These are phyloP conservation scores for Guadua angustifolia DNA, from an alignment of 176 grass and related monocot genomes.

Conservation along the genomic window DNA sequence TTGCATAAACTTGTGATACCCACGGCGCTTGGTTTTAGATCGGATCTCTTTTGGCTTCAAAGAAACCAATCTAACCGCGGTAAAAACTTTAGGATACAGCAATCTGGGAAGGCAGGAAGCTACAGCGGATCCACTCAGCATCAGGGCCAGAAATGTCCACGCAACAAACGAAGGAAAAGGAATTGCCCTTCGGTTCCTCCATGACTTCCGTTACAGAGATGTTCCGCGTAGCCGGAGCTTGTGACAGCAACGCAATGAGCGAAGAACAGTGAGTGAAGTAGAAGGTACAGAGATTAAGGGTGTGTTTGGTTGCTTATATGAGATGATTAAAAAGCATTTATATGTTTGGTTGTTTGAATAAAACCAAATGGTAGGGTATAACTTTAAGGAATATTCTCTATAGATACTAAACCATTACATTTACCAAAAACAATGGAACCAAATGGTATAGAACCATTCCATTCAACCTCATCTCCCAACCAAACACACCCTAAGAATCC, in stretches of 20 bases:
- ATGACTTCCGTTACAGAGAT: not conserved
- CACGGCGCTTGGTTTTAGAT: not conserved
- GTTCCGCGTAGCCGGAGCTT: not conserved
- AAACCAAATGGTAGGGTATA: too few relatives aligned
- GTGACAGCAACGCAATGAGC: not conserved
- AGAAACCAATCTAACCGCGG: not conserved
- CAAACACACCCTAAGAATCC: too few relatives aligned
- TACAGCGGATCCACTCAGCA: not conserved
- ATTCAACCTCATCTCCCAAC: too few relatives aligned
- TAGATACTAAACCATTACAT: too few relatives aligned
- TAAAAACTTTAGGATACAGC: not conserved
- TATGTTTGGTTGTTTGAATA: too few relatives aligned
- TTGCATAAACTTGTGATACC: not conserved
- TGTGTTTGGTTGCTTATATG: too few relatives aligned
- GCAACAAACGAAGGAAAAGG: not conserved
- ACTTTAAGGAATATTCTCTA: too few relatives aligned
- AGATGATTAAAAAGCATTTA: too few relatives aligned
- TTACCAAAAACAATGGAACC: too few relatives aligned
- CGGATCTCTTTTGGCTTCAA: not conserved
- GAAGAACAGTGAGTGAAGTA: not conserved
- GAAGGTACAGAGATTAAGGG: not conserved
- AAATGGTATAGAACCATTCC: too few relatives aligned
- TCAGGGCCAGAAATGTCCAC: not conserved
- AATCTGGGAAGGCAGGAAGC: not conserved
- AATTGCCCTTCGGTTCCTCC: not conserved